Percentiles rank a stretch among this genome's conserved stretches.
Conservation (phyloP, 1,284 basidiomycete species). For the Moniliophthora roreri region DNA sequence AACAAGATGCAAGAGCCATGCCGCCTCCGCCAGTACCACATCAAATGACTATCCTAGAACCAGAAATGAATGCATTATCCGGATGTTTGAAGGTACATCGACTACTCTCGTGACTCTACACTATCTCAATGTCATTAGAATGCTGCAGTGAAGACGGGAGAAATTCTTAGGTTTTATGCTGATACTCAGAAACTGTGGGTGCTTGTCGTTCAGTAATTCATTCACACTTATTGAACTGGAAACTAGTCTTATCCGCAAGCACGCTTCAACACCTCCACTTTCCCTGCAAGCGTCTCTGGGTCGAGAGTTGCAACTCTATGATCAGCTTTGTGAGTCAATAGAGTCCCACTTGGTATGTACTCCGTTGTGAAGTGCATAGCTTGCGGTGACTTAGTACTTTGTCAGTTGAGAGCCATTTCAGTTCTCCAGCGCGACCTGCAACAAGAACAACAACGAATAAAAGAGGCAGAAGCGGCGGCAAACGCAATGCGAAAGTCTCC, state of each 20-base stretch:
- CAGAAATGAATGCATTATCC: slow-evolving; percentile 58
- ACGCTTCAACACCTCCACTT: slow-evolving; percentile 62
- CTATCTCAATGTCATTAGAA: slow-evolving; percentile 38
- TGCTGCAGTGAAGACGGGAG: slow-evolving; percentile 65
- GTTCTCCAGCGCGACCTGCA: slow-evolving; percentile 66
- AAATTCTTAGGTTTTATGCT: slow-evolving; percentile 67
- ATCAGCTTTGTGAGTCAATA: slow-evolving; percentile 73
- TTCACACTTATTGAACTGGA: neutral
- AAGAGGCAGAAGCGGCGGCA: slow-evolving; percentile 32
- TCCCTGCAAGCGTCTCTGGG: slow-evolving; percentile 63
- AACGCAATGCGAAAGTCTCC: slow-evolving; percentile 15
- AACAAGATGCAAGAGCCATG: slow-evolving; percentile 44
- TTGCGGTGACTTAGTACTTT: slow-evolving; percentile 4
- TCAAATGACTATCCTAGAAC: slow-evolving; percentile 52
- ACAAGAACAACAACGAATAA: slow-evolving; percentile 56
- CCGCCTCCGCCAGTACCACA: slow-evolving; percentile 58
- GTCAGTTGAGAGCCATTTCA: slow-evolving; percentile 65
- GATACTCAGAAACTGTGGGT: slow-evolving; percentile 63
- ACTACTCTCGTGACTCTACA: neutral
- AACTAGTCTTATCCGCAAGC: slow-evolving; percentile 52
- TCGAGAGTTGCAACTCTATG: slow-evolving; percentile 71
- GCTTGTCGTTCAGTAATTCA: neutral
- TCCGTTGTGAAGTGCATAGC: neutral
- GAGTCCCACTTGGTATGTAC: slow-evolving; percentile 64
- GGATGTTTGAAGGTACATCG: slow-evolving; percentile 53